Evolutionary conservation across 805 yeast species (phyloP).

Genomic region (Pichia occidentalis): DNA sequence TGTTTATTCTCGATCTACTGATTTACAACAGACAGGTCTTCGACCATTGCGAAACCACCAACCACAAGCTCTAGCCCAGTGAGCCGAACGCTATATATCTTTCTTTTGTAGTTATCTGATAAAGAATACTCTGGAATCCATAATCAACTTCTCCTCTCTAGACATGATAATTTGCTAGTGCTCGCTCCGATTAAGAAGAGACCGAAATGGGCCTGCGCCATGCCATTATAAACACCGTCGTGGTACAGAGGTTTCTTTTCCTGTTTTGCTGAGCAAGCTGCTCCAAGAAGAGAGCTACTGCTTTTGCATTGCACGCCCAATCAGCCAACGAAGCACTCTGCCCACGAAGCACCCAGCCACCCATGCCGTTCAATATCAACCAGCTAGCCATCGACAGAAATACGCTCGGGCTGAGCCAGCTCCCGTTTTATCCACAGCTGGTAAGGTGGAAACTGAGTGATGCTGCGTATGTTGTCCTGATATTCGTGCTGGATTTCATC

Average conservation of each 20-base stretch:
- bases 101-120: too few relatives aligned
- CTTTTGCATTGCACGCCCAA: background rate
- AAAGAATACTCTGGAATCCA: too few relatives aligned
- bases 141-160: too few relatives aligned
- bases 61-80: too few relatives aligned
- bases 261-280: too few relatives aligned
- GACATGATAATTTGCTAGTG: too few relatives aligned
- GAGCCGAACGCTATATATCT: too few relatives aligned
- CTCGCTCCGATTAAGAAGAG: too few relatives aligned
- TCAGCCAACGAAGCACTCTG: background rate
- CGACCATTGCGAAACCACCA: conserved; percentile 34
- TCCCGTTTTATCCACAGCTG: conserved; percentile 18
- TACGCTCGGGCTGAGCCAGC: conserved; percentile 20
- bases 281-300: too few relatives aligned
- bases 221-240: too few relatives aligned
- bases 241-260: too few relatives aligned
- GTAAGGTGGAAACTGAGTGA: conserved; percentile 27
- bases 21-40: conserved; percentile 43
- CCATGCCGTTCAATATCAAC: conserved; percentile 15
- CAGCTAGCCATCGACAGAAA: conserved; percentile 24
- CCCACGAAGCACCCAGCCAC: background rate
- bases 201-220: too few relatives aligned
- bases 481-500: conserved; percentile 20
- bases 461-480: conserved; percentile 17
- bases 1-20: conserved; percentile 52